Conservation (phyloP, 305 asterid species). For the Lippia alba region DNA sequence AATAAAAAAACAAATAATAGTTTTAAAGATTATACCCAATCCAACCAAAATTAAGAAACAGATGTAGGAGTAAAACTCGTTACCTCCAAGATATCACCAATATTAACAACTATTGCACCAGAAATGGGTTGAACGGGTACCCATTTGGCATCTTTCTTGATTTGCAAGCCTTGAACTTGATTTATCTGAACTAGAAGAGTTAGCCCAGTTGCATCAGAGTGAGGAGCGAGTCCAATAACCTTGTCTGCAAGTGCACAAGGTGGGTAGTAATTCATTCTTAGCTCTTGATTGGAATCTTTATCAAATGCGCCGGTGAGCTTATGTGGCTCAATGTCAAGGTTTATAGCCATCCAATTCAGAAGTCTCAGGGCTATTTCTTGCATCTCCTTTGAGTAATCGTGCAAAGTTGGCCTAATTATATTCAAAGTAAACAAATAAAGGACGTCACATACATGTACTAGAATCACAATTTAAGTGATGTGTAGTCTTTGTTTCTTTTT, state of each 20-base stretch:
- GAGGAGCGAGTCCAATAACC: conserved; percentile 45
- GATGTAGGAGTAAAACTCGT: background rate
- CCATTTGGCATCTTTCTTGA: conserved; percentile 42
- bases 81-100: conserved; percentile 56
- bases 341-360: conserved; percentile 33
- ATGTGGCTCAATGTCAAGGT: conserved; percentile 41
- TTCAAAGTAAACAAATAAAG: background rate
- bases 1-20: too few relatives aligned
- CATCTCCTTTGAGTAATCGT: conserved; percentile 42
- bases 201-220: conserved; percentile 45
- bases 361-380: conserved; percentile 35
- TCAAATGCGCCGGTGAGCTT: conserved; percentile 27
- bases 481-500: too few relatives aligned
- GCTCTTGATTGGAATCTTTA: conserved; percentile 41
- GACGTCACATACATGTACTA: too few relatives aligned
- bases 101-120: conserved; percentile 42
- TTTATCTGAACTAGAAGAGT: conserved; percentile 42
- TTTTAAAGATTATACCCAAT: too few relatives aligned
- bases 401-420: conserved; percentile 34
- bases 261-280: conserved; percentile 51
- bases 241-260: conserved; percentile 43
- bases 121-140: conserved; percentile 42
- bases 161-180: conserved; percentile 46
- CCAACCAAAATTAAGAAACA: background rate
- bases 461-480: too few relatives aligned